Evolutionary conservation across 1,284 basidiomycete genomes (phyloP).

Genomic region (Puccinia triticina): DNA sequence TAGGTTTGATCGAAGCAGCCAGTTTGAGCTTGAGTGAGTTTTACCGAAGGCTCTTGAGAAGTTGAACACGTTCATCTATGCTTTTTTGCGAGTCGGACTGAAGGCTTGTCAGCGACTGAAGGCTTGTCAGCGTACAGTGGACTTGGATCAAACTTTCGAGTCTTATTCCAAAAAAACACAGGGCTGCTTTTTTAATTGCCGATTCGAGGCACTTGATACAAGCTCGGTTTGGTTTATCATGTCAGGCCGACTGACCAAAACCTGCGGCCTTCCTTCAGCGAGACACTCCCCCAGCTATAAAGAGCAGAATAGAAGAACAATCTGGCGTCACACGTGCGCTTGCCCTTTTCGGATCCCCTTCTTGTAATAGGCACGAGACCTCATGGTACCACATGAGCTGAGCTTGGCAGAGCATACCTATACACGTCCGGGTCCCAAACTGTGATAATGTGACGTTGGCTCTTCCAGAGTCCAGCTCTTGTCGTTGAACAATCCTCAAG

Average conservation of each 20-base stretch:
- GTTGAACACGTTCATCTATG: constrained; percentile 1
- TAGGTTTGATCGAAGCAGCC: neutral
- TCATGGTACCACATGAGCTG: too few species aligned
- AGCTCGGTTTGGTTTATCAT: neutral
- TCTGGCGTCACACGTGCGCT: neutral
- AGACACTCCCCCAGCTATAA: neutral
- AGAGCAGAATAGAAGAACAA: neutral
- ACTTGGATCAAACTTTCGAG: neutral
- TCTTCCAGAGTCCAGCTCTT: too few species aligned
- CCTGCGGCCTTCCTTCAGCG: neutral
- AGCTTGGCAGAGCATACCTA: neutral
- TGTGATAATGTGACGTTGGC: neutral
- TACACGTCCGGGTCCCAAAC: too few species aligned
- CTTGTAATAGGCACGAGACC: neutral
- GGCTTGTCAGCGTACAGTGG: too few species aligned
- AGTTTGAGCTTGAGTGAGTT: neutral
- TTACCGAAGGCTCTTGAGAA: neutral
- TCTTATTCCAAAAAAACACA: too few species aligned
- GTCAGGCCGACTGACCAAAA: neutral
- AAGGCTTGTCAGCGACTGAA: neutral
- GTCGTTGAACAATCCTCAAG: too few species aligned
- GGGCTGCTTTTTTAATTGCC: too few species aligned
- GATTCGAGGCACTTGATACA: constrained; percentile 3
- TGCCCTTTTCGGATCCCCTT: neutral
- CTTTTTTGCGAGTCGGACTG: neutral